Conservation (phyloP, 345 rosid genomes). For the Boechera stricta region DNA sequence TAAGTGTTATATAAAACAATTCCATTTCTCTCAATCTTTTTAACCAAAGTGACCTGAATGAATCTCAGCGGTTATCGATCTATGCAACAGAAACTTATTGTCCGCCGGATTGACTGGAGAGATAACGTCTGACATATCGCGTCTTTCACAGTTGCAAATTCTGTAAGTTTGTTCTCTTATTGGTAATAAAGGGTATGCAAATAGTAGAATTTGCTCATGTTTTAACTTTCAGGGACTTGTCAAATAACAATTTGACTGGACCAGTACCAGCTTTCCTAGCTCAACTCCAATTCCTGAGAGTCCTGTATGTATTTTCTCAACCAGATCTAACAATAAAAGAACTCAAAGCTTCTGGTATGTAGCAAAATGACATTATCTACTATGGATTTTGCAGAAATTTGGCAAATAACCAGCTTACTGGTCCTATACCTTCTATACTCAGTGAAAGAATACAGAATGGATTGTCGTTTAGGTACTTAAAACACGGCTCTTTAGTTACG, state of each 20-base stretch:
- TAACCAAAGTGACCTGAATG: neutral
- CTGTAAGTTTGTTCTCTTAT: conserved; percentile 49
- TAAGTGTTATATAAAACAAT: conserved; percentile 36
- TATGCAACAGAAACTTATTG: conserved; percentile 48
- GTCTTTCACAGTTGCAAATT: conserved; percentile 42
- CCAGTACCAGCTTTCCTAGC: conserved; percentile 52
- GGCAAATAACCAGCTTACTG: conserved; percentile 50
- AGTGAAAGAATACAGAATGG: conserved; percentile 14
- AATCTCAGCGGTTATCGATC: neutral
- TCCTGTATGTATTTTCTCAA: conserved; percentile 49
- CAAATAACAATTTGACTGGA: conserved; percentile 57
- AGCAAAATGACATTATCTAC: conserved; percentile 2
- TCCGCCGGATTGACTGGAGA: conserved; percentile 50
- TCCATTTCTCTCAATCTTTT: neutral
- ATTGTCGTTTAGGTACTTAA: conserved; percentile 37
- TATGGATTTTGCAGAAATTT: conserved; percentile 47
- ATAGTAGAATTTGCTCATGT: neutral
- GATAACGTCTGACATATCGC: conserved; percentile 41
- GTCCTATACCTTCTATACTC: conserved; percentile 50
- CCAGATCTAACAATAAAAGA: neutral
- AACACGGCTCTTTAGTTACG: neutral
- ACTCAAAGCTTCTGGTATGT: neutral
- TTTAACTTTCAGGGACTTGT: conserved; percentile 54
- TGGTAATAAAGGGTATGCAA: neutral
- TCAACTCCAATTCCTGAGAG: conserved; percentile 43